Evolutionary conservation across 2,329 filamentous ascomycete genomes (phyloP).

Genomic region (Periconia macrospinosa): DNA sequence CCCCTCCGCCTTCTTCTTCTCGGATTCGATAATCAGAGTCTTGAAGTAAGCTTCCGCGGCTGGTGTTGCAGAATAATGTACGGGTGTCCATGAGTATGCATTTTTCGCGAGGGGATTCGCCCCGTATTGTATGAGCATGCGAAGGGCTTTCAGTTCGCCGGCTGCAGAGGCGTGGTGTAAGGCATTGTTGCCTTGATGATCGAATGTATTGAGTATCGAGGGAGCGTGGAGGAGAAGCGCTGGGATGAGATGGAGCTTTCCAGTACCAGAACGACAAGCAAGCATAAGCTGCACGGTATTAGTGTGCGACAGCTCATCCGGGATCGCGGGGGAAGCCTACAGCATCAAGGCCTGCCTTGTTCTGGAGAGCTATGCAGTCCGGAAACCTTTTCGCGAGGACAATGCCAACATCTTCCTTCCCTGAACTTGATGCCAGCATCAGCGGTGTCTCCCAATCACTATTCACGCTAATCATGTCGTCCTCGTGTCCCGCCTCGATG

Average conservation of each 20-base stretch:
- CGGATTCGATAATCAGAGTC: slow-evolving; percentile 71
- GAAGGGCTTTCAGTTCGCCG: slow-evolving; percentile 75
- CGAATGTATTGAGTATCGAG: slow-evolving; percentile 45
- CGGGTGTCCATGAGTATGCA: slow-evolving; percentile 76
- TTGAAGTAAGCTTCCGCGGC: slow-evolving; percentile 85
- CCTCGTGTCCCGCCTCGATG: slow-evolving; percentile 74
- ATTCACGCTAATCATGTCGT: slow-evolving; percentile 72
- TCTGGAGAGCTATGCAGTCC: slow-evolving; percentile 64
- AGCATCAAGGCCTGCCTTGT: slow-evolving; percentile 70
- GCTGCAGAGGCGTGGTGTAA: slow-evolving; percentile 84
- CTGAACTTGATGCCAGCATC: slow-evolving; percentile 72
- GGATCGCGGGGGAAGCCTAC: slow-evolving; percentile 43
- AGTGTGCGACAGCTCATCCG: not conserved
- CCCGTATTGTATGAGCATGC: slow-evolving; percentile 76
- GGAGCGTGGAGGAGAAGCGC: slow-evolving; percentile 37
- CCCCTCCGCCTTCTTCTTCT: slow-evolving; percentile 59
- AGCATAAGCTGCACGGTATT: slow-evolving; percentile 41
- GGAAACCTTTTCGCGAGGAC: slow-evolving; percentile 68
- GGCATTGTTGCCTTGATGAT: slow-evolving; percentile 79
- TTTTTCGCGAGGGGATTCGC: slow-evolving; percentile 75
- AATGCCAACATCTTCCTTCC: slow-evolving; percentile 74
- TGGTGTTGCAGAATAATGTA: slow-evolving; percentile 80
- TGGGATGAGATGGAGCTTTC: slow-evolving; percentile 49
- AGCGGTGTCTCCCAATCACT: slow-evolving; percentile 78
- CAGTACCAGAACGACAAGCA: slow-evolving; percentile 38